phyloP scores from a whole-genome alignment of 1,139 yeast genomes.

The Lodderomyces oxycetoniae region DNA sequence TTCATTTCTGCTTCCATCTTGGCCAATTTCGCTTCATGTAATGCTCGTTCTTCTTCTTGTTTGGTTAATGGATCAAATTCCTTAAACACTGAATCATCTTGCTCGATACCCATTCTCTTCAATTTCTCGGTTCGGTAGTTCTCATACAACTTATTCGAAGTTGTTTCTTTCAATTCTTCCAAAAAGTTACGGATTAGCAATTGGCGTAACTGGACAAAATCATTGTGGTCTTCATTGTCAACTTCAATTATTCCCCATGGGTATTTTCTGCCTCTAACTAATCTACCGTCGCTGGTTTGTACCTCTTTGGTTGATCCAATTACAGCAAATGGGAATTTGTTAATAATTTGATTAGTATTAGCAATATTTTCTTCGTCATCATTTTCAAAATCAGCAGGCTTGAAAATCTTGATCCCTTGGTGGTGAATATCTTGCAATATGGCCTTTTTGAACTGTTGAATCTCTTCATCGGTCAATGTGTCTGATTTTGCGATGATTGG shows the following conservation, averaged over 20 bases:
- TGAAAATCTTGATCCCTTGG: constrained; percentile 74
- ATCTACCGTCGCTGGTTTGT: constrained; percentile 67
- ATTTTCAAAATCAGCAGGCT: constrained; percentile 72
- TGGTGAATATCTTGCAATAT: constrained; percentile 70
- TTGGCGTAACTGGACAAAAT: constrained; percentile 86
- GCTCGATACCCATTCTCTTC: constrained; percentile 78
- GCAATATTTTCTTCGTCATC: constrained; percentile 82
- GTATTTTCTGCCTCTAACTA: constrained; percentile 87
- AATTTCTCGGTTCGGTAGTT: constrained; percentile 85
- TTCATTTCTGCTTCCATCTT: constrained; percentile 98
- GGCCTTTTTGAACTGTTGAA: constrained; percentile 64
- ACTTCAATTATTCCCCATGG: constrained; percentile 99
- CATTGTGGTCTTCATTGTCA: constrained; percentile 92
- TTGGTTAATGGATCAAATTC: constrained; percentile 91
- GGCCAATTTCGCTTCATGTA: constrained; percentile 90
- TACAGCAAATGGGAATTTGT: constrained; percentile 85
- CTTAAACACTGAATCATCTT: constrained; percentile 85
- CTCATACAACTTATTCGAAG: constrained; percentile 75
- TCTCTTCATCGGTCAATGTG: constrained; percentile 85
- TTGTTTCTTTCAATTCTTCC: constrained; percentile 90
- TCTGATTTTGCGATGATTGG: constrained; percentile 96
- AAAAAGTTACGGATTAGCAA: constrained; percentile 83
- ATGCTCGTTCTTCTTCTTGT: constrained; percentile 89
- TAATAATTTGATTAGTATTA: constrained; percentile 63
- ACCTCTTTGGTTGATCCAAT: constrained; percentile 85